phyloP scores from a whole-genome alignment of 768 basidiomycete species.

The Russula ochroleuca region DNA sequence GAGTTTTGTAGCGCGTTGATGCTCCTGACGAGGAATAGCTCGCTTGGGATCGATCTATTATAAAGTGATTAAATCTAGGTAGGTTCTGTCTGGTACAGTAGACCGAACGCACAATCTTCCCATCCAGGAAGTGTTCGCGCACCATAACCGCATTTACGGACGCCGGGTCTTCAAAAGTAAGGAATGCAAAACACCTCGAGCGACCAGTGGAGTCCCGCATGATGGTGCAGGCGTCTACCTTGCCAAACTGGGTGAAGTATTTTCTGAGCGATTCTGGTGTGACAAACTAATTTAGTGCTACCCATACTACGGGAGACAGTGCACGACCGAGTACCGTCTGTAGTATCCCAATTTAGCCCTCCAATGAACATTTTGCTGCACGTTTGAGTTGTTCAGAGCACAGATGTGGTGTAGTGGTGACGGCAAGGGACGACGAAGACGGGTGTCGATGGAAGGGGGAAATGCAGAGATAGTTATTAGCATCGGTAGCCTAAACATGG shows the following conservation, averaged over 20 bases:
- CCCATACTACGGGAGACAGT: slow-evolving; percentile 35
- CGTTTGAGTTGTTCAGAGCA: slow-evolving; percentile 14
- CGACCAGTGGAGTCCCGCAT: slow-evolving; percentile 94
- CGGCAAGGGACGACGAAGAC: slow-evolving; percentile 16
- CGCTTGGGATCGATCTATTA: slow-evolving; percentile 94
- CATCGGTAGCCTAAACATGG: slow-evolving; percentile 65
- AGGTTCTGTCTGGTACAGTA: not conserved
- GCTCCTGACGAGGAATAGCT: slow-evolving; percentile 93
- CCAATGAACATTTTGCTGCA: slow-evolving; percentile 99
- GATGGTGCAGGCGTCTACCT: slow-evolving; percentile 94
- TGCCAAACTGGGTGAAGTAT: slow-evolving; percentile 93
- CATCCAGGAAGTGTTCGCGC: slow-evolving; percentile 88
- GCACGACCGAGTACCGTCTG: slow-evolving; percentile 70
- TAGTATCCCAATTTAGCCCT: slow-evolving; percentile 97
- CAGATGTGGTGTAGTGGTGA: slow-evolving; percentile 21
- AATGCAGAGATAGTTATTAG: slow-evolving; percentile 64
- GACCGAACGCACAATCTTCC: slow-evolving; percentile 74
- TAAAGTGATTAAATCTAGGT: slow-evolving; percentile 1
- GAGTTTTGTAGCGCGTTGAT: slow-evolving; percentile 84
- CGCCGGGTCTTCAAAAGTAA: slow-evolving; percentile 88
- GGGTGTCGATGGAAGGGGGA: slow-evolving; percentile 35
- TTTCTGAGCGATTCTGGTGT: slow-evolving; percentile 61
- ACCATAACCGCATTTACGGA: slow-evolving; percentile 94
- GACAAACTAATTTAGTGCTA: slow-evolving; percentile 38
- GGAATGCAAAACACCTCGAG: slow-evolving; percentile 93